Evolutionary conservation across 306 rosid genomes (phyloP), one percentile per base, ranked within the genome.

Genomic region (Malus sylvestris): DNA sequence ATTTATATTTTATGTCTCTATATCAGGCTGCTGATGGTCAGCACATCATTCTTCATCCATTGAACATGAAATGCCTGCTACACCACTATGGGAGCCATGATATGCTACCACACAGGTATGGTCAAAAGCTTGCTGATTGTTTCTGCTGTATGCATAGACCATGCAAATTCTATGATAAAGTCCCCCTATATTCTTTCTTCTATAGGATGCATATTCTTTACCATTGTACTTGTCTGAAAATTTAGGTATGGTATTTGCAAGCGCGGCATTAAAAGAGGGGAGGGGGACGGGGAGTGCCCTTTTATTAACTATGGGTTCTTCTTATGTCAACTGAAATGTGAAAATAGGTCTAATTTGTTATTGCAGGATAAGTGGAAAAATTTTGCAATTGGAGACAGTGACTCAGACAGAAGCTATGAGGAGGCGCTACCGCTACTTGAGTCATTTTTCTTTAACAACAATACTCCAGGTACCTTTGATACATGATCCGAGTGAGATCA

Each of bases 11-110:
- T 71, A 85, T 75, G 20, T 67, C 32, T 86, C 85, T 49, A 62
- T 90, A 81, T 81, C 89, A 95, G 98, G 98, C 96, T 25, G 83
- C 88, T 38, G 98, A 95, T 89, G 98, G 98, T 79, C 98, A 95
- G 85, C 96, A 86, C 84, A 78, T 95, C 83, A 95, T 95, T 88
- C 93, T 95, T 81, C 97, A 95, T 90, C 90, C 98, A 14, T 78
- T 95, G 83, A 89, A 90, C 84, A 84, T 89, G 90, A 95, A 90
- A 85, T 92, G 97, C 82, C 91, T 95, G 77, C 86, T 95, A 76
- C 91, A 89, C 62, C 91, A 92, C 81, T 89, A 83, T 81, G 97
- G 93, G 81, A 82, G 91, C 75, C 91, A 89, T 75, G 91, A 88
- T 80, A 84, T 82, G 83, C 93, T 95, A 75, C 98, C 98, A 5